A percentile compares a stretch with the other conserved stretches of the same genome.
These are phyloP conservation scores for Kickxella alabastrina DNA, from an alignment of 192 early-diverging fungal species.

Conservation along the genomic window DNA sequence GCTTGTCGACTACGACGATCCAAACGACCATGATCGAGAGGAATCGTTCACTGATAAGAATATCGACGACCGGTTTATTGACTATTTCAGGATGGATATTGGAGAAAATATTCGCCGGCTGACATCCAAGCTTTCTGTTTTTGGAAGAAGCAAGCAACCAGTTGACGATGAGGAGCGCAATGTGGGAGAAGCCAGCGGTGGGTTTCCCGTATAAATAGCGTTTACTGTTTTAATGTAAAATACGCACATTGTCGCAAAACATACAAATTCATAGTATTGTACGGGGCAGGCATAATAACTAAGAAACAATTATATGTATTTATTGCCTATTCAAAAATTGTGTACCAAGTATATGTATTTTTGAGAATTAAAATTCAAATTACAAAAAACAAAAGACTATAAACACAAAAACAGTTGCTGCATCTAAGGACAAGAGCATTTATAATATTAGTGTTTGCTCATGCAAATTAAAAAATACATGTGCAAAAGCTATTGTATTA, in stretches of 20 bases:
- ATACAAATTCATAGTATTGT: not conserved
- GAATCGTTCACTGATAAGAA: slow-evolving; percentile 42
- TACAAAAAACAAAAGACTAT: too few relatives aligned
- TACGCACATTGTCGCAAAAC: too few relatives aligned
- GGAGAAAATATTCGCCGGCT: slow-evolving; percentile 22
- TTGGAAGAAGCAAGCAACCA: slow-evolving; percentile 4
- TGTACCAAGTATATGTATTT: not conserved
- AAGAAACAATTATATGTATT: not conserved
- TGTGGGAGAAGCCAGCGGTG: too few relatives aligned
- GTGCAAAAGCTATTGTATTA: too few relatives aligned
- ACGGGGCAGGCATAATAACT: not conserved
- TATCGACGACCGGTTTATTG: slow-evolving; percentile 40
- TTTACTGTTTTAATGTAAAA: too few relatives aligned
- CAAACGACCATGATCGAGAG: slow-evolving; percentile 32
- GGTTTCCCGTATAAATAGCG: too few relatives aligned
- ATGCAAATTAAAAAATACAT: too few relatives aligned
- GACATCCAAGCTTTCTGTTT: slow-evolving; percentile 15
- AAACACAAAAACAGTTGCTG: too few relatives aligned
- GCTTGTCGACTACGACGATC: slow-evolving; percentile 49
- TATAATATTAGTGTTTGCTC: too few relatives aligned
- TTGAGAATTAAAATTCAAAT: too few relatives aligned
- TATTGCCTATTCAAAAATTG: not conserved
- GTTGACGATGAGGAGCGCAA: not conserved
- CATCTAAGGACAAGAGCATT: too few relatives aligned
- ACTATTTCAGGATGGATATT: slow-evolving; percentile 36